Evolutionary conservation across 2,329 filamentous ascomycete species (phyloP), one percentile per base, ranked within the genome.

Genomic region (Phoma herbarum): DNA sequence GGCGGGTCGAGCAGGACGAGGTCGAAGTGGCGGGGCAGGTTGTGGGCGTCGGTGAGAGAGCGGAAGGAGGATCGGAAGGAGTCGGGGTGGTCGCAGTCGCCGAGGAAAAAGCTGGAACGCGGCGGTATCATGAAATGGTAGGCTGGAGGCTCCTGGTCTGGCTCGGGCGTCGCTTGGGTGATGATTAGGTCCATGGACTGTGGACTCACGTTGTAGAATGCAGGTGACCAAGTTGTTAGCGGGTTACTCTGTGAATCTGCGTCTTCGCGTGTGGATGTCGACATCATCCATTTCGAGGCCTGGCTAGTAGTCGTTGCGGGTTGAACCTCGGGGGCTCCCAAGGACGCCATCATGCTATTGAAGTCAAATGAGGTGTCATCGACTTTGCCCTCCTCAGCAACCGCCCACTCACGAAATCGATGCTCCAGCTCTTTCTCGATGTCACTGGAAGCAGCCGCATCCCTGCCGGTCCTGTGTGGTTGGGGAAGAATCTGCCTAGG

Each of bases 1-100:
- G 91, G 91, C 3, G 91, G 91, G 70, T 94, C 91, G 20, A 93
- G 78, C 8, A 93, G 74, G 35, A 93, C 81, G 43, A 93, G 79
- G 63, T 90, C 80, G 74, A 94, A 93, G 7, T 73, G 68, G 20
- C 79, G 61, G 72, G 75, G 63, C 83, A 83, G 63, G 73, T 81
- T 67, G 26, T 76, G 63, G 26, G 76, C 65, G n/a, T 73, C 65
- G 8, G 79, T 75, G 47, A 78, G 64, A 22, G 66, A 51, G 23
- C 74, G 68, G 26, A 81, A 69, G n/a, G 75, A 69, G 1, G 65
- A 59, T 59, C 77, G 77, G 46, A 83, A 80, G 3, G 61, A 47
- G 22, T 65, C 67, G 18, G 78, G 61, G 16, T 74, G 62, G 1
- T 67, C 62, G 56, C 80, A 78, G 57, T 81, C 77, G 22, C 85